These are phyloP conservation scores for Linnemannia exigua DNA, from an alignment of 192 early-diverging fungal species.

Conservation along the genomic window DNA sequence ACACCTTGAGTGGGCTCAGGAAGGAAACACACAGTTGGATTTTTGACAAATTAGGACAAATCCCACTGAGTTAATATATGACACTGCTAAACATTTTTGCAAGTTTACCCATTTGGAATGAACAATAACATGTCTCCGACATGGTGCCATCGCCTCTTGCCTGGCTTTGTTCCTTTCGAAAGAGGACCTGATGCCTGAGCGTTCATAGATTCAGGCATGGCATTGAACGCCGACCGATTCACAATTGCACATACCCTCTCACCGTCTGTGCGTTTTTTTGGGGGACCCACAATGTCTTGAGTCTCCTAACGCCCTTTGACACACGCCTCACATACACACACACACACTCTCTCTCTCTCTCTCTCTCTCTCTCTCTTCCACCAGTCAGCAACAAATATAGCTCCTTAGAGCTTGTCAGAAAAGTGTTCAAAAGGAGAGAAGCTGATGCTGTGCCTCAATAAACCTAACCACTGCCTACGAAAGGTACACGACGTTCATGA, in stretches of 20 bases:
- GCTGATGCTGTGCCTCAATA: too few species aligned
- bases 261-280: not conserved
- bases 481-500: too few species aligned
- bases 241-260: not conserved
- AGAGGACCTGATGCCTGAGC: not conserved
- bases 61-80: too few species aligned
- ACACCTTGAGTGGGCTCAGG: not conserved
- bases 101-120: not conserved
- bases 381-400: too few species aligned
- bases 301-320: too few species aligned
- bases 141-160: not conserved
- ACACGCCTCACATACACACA: too few species aligned
- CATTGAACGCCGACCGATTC: not conserved
- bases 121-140: not conserved
- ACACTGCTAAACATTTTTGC: not conserved
- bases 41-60: not conserved
- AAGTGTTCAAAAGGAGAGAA: too few species aligned
- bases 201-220: not conserved
- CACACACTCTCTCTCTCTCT: too few species aligned
- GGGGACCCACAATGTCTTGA: not conserved
- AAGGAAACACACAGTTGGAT: not conserved
- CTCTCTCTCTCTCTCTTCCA: too few species aligned
- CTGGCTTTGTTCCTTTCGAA: not conserved
- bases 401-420: too few species aligned
- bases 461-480: too few species aligned